A percentile compares a stretch with the other conserved stretches of the same genome.
Evolutionary conservation across 495 filamentous ascomycete genomes (phyloP).

Genomic region (Aspergillus haitiensis): DNA sequence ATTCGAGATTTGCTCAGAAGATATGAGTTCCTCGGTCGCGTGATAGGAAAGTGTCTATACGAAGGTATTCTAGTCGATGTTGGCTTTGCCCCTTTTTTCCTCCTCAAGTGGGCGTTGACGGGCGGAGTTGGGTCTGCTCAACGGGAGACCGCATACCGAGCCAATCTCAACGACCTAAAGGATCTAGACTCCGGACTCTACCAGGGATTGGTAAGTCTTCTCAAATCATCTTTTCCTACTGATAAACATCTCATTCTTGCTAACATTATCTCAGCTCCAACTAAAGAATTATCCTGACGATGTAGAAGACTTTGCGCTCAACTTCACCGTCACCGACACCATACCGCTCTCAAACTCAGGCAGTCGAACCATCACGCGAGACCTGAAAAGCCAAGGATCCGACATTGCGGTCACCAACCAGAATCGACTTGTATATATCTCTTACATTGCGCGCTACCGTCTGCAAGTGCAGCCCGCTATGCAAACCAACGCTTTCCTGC

Average conservation of each 20-base stretch:
- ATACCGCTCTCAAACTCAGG: slow-evolving; percentile 55
- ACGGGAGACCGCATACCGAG: slow-evolving; percentile 71
- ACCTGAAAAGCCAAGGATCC: slow-evolving; percentile 73
- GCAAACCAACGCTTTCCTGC: slow-evolving; percentile 85
- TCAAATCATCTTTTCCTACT: not conserved
- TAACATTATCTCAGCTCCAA: slow-evolving; percentile 49
- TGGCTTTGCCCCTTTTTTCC: slow-evolving; percentile 91
- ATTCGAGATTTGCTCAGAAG: slow-evolving; percentile 65
- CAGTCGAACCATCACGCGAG: slow-evolving; percentile 58
- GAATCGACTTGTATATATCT: slow-evolving; percentile 92
- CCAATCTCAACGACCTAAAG: slow-evolving; percentile 87
- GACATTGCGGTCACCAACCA: slow-evolving; percentile 83
- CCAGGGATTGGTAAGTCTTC: slow-evolving; percentile 68
- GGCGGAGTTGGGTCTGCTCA: slow-evolving; percentile 61
- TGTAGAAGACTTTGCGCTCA: slow-evolving; percentile 73
- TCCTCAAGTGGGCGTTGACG: slow-evolving; percentile 88
- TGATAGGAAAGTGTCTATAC: slow-evolving; percentile 96
- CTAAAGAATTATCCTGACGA: slow-evolving; percentile 88
- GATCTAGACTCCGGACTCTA: slow-evolving; percentile 95
- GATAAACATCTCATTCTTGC: slow-evolving; percentile 4
- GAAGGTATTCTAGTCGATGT: slow-evolving; percentile 96
- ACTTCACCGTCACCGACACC: slow-evolving; percentile 87
- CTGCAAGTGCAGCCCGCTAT: slow-evolving; percentile 71
- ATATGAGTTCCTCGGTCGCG: slow-evolving; percentile 89
- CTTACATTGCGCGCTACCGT: slow-evolving; percentile 81